Base-by-base conservation (phyloP, 169 alveolate species). In the Toxoplasma gondii region DNA sequence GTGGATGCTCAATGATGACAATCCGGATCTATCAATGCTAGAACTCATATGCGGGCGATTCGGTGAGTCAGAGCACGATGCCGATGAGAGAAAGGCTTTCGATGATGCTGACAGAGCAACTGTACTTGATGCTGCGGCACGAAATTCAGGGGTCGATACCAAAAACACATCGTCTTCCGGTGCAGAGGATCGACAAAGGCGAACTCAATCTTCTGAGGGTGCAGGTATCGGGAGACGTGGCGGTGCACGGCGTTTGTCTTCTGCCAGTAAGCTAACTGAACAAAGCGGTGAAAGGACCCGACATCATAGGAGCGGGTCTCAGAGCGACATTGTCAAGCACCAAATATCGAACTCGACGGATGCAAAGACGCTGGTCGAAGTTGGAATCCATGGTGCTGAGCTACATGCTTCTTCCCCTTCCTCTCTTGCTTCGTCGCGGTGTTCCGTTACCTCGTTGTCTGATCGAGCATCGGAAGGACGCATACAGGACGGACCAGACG, bases 1-100 rank as follows among this genome's bases (percentile, higher is more conserved):
- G 44, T 91, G 93, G 93, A 38, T 91, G 82, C 93, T 91, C 43
- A 70, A 74, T 43, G 93, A 91, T 29, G 88, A 91, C 82, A 91
- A 91, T 67, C 88, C 80, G 41, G 82, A 74, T n/a, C 44, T 74
- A 44, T 91, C 93, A 19, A 91, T 91, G 93, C 88, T 91, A 17
- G 93, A 91, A 22, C 88, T 91, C 22, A 70, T 91, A n/a, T 91
- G 88, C 58, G 81, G 54, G 78, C 43, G 93, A 78, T 58, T 27
- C 24, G 64, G 70, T 74, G 86, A 74, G 84, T 2, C 44, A 1
- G 27, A 74, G n/a, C 41, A 4, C 44, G 22, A 22, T 12, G 9
- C 39, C 5, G 43, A 74, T n/a, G 22, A 1, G 10, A 1, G 45
- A 2, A 17, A 41, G 1, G 34, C 9, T 22, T 31, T 2, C 39